A percentile compares a stretch with the other conserved stretches of the same genome.
Conservation (phyloP, 768 basidiomycete species). For the Nidularia sp. region DNA sequence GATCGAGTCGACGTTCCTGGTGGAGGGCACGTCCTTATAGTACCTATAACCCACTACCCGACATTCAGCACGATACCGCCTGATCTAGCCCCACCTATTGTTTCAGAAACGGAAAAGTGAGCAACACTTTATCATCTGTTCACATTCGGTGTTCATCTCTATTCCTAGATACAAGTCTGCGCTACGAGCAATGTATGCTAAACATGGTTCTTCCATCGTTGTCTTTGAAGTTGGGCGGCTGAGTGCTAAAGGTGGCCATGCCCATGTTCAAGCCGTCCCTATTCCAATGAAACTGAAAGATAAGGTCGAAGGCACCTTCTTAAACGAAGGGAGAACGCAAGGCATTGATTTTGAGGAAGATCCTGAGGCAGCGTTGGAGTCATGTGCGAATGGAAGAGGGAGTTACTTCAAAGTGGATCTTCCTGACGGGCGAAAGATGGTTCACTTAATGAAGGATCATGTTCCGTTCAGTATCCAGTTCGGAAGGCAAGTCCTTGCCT, state of each 20-base stretch:
- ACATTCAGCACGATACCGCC: constrained; percentile 80
- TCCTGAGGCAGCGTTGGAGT: constrained; percentile 55
- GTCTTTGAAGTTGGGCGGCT: constrained; percentile 87
- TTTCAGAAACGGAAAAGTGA: constrained; percentile 78
- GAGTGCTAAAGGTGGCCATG: constrained; percentile 86
- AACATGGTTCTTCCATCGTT: constrained; percentile 64
- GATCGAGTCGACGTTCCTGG: constrained; percentile 70
- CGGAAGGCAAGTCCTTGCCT: constrained; percentile 62
- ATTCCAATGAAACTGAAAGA: constrained; percentile 60
- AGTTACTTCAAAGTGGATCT: constrained; percentile 92
- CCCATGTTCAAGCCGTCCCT: constrained; percentile 86
- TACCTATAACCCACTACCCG: constrained; percentile 91
- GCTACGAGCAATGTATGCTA: constrained; percentile 67
- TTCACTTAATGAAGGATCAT: constrained; percentile 78
- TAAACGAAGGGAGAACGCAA: constrained; percentile 56
- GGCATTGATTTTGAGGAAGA: constrained; percentile 78
- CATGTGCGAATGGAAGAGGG: constrained; percentile 47
- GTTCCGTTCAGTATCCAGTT: constrained; percentile 89
- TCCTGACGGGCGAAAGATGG: constrained; percentile 79
- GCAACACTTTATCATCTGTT: constrained; percentile 4
- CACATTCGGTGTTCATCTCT: not conserved
- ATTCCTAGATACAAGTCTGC: constrained; percentile 70
- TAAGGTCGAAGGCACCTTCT: constrained; percentile 68
- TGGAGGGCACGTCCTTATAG: constrained; percentile 92
- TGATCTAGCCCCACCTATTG: constrained; percentile 70